phyloP scores from a whole-genome alignment of 75 land plant species.

The Cunninghamia lanceolata region DNA sequence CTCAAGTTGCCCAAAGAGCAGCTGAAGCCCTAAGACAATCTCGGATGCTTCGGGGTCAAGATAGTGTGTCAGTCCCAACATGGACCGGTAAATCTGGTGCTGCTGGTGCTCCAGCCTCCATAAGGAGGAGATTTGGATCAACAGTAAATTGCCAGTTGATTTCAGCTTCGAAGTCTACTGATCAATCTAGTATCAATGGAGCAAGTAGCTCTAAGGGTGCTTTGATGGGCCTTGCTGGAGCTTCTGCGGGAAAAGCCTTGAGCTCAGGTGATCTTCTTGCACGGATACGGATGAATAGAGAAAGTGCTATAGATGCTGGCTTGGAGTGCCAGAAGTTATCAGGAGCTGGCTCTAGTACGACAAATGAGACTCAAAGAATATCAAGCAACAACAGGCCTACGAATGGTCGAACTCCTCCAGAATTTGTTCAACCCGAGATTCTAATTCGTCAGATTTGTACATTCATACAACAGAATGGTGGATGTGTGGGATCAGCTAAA shows the following conservation, averaged over 20 bases:
- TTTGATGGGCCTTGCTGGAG: slow-evolving; percentile 53
- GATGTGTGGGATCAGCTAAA: slow-evolving; percentile 46
- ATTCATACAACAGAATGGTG: slow-evolving; percentile 74
- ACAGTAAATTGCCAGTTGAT: slow-evolving; percentile 52
- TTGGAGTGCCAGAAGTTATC: slow-evolving; percentile 24
- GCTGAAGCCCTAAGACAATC: slow-evolving; percentile 90
- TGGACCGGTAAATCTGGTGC: slow-evolving; percentile 95
- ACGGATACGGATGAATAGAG: slow-evolving; percentile 59
- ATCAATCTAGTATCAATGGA: slow-evolving; percentile 9
- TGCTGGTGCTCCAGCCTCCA: slow-evolving; percentile 89
- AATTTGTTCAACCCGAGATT: slow-evolving; percentile 52
- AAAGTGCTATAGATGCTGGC: slow-evolving; percentile 49
- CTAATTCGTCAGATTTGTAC: slow-evolving; percentile 69
- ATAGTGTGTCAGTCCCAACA: slow-evolving; percentile 79
- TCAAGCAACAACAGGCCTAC: slow-evolving; percentile 9
- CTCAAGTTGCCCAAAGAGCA: slow-evolving; percentile 88
- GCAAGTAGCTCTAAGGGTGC: slow-evolving; percentile 18
- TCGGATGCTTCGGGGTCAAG: slow-evolving; percentile 63
- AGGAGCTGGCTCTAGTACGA: slow-evolving; percentile 3
- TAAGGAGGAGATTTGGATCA: slow-evolving; percentile 75
- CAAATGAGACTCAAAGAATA: not conserved
- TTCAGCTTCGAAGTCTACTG: slow-evolving; percentile 23
- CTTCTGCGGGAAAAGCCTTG: slow-evolving; percentile 70
- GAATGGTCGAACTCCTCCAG: not conserved
- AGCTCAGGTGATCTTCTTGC: slow-evolving; percentile 81